Percentiles rank a stretch among this genome's conserved stretches.
These are phyloP conservation scores for Grigorovia yakushimaensis DNA, from an alignment of 805 yeast genomes.

Conservation along the genomic window DNA sequence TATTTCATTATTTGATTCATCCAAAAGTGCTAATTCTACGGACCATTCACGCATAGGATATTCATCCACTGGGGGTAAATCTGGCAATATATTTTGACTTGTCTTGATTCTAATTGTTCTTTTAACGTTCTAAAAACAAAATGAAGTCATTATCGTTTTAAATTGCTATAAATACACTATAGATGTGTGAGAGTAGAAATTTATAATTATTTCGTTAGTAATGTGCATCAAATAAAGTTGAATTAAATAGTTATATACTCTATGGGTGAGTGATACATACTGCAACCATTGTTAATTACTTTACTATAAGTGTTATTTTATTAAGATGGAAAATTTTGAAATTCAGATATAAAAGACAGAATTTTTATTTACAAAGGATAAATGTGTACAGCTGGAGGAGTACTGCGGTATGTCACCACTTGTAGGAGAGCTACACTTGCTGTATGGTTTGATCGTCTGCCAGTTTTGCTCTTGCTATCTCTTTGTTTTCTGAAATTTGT, in stretches of 20 bases:
- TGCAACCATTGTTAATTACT: background rate
- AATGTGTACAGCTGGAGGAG: too few relatives aligned
- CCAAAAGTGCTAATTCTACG: constrained; percentile 63
- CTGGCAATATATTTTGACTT: constrained; percentile 70
- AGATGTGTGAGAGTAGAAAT: too few relatives aligned
- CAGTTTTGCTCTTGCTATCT: too few relatives aligned
- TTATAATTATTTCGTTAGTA: background rate
- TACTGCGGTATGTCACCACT: too few relatives aligned
- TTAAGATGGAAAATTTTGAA: background rate
- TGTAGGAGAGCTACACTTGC: too few relatives aligned
- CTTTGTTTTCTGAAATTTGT: constrained; percentile 2
- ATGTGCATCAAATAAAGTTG: background rate
- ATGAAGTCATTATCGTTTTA: too few relatives aligned
- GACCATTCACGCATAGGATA: constrained; percentile 95
- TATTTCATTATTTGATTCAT: constrained; percentile 68
- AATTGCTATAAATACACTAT: too few relatives aligned
- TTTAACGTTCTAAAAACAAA: constrained; percentile 27
- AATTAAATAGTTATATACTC: background rate
- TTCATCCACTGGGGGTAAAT: constrained; percentile 76
- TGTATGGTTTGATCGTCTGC: too few relatives aligned
- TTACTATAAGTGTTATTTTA: background rate
- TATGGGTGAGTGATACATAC: background rate
- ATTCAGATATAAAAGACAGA: background rate
- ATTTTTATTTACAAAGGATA: too few relatives aligned
- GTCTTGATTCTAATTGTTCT: constrained; percentile 86